Evolutionary conservation across 108 stramenopile genomes (phyloP).

Genomic region (Fistulifera pelliculosa): DNA sequence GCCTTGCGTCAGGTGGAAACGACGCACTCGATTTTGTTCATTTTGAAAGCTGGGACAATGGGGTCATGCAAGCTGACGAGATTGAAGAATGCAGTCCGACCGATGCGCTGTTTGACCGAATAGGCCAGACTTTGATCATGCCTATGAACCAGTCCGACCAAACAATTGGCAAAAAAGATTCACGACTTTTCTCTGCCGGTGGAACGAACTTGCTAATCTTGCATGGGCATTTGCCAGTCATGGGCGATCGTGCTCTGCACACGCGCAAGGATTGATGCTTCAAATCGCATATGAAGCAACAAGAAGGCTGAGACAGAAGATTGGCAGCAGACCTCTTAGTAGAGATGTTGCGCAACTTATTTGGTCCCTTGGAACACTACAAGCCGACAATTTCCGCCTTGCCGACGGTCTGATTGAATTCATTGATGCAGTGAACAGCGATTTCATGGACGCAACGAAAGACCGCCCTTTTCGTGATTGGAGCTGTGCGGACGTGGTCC

Average conservation of each 20-base stretch:
- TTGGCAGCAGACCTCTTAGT: conserved; percentile 23
- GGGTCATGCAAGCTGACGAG: not conserved
- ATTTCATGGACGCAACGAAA: not conserved
- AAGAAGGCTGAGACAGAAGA: conserved; percentile 7
- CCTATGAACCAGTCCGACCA: not conserved
- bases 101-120: conserved; percentile 49
- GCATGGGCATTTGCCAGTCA: conserved; percentile 77
- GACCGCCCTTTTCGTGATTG: conserved; percentile 38
- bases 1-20: too few species aligned
- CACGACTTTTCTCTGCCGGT: conserved; percentile 38
- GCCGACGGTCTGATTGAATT: conserved; percentile 48
- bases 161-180: not conserved
- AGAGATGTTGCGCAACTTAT: conserved; percentile 64
- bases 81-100: conserved; percentile 2
- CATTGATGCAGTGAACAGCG: conserved; percentile 30
- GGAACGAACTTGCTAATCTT: conserved; percentile 68
- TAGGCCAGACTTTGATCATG: conserved; percentile 19
- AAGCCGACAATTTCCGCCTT: conserved; percentile 57
- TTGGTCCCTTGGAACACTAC: conserved; percentile 69
- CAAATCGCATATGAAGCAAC: conserved; percentile 41
- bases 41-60: conserved; percentile 32
- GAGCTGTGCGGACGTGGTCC: conserved; percentile 66
- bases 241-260: conserved; percentile 36
- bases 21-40: conserved; percentile 21
- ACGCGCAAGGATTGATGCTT: conserved; percentile 39